Percentiles rank a stretch among this genome's conserved stretches.
phyloP scores from a whole-genome alignment of 306 rosid species.

The Prunus kanzakura region DNA sequence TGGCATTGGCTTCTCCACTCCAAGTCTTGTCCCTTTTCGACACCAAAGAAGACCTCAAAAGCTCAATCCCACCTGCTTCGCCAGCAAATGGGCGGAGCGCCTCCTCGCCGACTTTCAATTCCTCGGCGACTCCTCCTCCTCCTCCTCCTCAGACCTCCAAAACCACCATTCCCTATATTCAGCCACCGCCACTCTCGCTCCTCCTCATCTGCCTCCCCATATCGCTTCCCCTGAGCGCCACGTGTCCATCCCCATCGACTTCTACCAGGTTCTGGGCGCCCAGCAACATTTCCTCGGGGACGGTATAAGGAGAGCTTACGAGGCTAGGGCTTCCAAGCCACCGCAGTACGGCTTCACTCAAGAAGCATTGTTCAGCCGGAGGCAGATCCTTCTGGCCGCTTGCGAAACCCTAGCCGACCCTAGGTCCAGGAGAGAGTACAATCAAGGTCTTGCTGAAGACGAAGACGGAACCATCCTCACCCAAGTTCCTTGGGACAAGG shows the following conservation, averaged over 20 bases:
- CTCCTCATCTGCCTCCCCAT: conserved; percentile 34
- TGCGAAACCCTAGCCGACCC: conserved; percentile 85
- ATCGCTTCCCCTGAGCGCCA: conserved; percentile 57
- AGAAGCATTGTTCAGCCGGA: conserved; percentile 73
- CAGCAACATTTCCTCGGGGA: conserved; percentile 89
- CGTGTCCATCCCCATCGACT: conserved; percentile 68
- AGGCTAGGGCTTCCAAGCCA: conserved; percentile 79
- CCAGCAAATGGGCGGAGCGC: conserved; percentile 96
- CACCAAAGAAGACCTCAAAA: conserved; percentile 25
- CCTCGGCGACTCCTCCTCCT: conserved; percentile 60
- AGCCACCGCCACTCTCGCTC: conserved; percentile 46
- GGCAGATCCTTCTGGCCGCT: conserved; percentile 89
- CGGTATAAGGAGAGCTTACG: conserved; percentile 79
- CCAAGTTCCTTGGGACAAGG: conserved; percentile 88
- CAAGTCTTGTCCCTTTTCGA: conserved; percentile 17
- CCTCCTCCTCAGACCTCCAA: conserved; percentile 32
- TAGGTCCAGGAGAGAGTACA: conserved; percentile 72
- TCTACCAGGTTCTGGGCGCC: conserved; percentile 79
- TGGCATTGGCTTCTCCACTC: conserved; percentile 44
- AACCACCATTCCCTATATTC: conserved; percentile 23
- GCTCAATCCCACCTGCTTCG: conserved; percentile 41
- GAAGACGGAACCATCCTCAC: conserved; percentile 60
- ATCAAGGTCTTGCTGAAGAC: conserved; percentile 62
- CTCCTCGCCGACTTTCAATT: conserved; percentile 88
- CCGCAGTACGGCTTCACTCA: conserved; percentile 84